Conservation (phyloP, 306 rosid genomes). For the Dalbergia cultrata region DNA sequence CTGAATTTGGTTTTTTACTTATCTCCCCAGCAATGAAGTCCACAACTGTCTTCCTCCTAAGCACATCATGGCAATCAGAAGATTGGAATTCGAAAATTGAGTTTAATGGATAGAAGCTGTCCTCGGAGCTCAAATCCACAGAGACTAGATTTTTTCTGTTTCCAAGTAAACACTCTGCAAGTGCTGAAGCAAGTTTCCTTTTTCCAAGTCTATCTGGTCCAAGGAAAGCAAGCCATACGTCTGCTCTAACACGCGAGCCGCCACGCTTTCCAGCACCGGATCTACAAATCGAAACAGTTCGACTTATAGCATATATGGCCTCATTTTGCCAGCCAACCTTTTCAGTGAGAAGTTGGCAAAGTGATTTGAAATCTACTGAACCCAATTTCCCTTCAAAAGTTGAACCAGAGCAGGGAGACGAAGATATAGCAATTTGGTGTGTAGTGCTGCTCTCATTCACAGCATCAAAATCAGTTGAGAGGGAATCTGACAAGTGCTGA, state of each 20-base stretch:
- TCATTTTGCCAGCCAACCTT: slow-evolving; percentile 86
- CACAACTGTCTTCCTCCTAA: slow-evolving; percentile 71
- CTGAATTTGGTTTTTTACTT: slow-evolving; percentile 71
- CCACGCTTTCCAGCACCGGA: slow-evolving; percentile 59
- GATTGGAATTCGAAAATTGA: slow-evolving; percentile 61
- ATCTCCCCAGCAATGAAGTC: slow-evolving; percentile 82
- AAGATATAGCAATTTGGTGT: slow-evolving; percentile 53
- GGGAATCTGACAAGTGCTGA: slow-evolving; percentile 63
- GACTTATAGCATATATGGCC: slow-evolving; percentile 68
- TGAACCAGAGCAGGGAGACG: slow-evolving; percentile 59
- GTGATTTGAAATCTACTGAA: slow-evolving; percentile 71
- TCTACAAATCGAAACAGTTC: slow-evolving; percentile 59
- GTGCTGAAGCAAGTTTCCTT: slow-evolving; percentile 74
- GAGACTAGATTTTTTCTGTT: slow-evolving; percentile 63
- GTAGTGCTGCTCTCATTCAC: slow-evolving; percentile 50
- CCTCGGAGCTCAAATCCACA: slow-evolving; percentile 68
- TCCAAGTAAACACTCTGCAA: slow-evolving; percentile 72
- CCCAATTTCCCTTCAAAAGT: slow-evolving; percentile 56
- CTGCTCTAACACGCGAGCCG: slow-evolving; percentile 64
- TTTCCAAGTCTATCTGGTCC: slow-evolving; percentile 91
- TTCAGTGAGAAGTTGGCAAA: slow-evolving; percentile 58
- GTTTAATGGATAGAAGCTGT: slow-evolving; percentile 49
- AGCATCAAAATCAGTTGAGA: slow-evolving; percentile 61
- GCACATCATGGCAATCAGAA: slow-evolving; percentile 58
- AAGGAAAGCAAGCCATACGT: slow-evolving; percentile 79